Evolutionary conservation across 768 basidiomycete species (phyloP), one percentile per base, ranked within the genome.

Genomic region (Podaxis mareebaensis): DNA sequence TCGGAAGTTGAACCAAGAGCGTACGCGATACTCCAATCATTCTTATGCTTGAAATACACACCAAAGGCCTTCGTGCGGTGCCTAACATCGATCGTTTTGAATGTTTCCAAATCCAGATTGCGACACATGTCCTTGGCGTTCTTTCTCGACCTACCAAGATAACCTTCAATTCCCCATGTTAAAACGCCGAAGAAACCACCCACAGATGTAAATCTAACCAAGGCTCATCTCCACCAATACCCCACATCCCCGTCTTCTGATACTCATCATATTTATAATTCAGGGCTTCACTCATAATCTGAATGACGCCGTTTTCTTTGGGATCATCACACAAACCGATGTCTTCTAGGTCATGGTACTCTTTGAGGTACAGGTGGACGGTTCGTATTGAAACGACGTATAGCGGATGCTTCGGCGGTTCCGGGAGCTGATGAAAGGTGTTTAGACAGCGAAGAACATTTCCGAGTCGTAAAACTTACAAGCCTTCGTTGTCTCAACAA

Each of bases 41-140:
- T 86, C 20, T 67, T 58, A 71, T 92, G 90, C 51, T 81, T 80
- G 52, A 96, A 74, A 40, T 90, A 83, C 10, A 83, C 74, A 1
- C 94, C 95, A 72, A 86, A 92, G 60, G 89, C 91, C 20, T 81
- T 76, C 39, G 87, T 87, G 7, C 88, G 81, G 74, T 98, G 95
- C 15, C 76, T 71, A 1, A 96, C 90, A 53, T 88, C 84, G 0
- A 92, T 90, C 0, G 92, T 88, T 20, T 75, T 72, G 65, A 96
- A 81, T 36, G 76, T 81, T 11, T 78, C 73, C 26, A 97, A 69
- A 0, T 86, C 89, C 5, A 93, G 78, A 1, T 77, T 70, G 1
- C 70, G 68, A 58, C 83, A 84, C 75, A 91, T 75, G 11, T 78
- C 76, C 30, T 62, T 66, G 10, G 76, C 78, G n/a, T 80, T 78